These are phyloP conservation scores for Globisporangium spiculum DNA, from an alignment of 352 stramenopile genomes.

Conservation along the genomic window DNA sequence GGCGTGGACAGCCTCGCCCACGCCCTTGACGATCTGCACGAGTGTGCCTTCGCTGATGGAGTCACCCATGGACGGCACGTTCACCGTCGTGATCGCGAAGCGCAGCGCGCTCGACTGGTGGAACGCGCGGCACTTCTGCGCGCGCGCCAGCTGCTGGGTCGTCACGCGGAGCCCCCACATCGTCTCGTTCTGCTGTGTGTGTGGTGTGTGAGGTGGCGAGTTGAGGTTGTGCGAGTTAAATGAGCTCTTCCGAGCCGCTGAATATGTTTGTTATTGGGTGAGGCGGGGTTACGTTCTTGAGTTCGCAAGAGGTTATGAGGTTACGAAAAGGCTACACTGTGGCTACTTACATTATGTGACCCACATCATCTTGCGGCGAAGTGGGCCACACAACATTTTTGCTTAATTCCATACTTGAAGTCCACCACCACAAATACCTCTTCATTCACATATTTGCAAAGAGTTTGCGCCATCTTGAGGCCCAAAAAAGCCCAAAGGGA, in stretches of 20 bases:
- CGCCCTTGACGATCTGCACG: conserved; percentile 92
- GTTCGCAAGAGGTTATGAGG: background rate
- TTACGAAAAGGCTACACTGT: background rate
- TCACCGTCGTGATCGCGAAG: conserved; percentile 68
- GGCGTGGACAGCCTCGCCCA: conserved; percentile 90
- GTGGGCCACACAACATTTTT: background rate
- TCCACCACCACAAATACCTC: background rate
- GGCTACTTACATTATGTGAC: background rate
- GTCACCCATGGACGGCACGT: conserved; percentile 91
- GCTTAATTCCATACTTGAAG: background rate
- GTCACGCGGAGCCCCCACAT: conserved; percentile 22
- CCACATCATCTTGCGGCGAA: background rate
- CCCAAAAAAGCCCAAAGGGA: background rate
- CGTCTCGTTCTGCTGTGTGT: background rate
- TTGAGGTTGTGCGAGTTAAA: conserved; percentile 5
- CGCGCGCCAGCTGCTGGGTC: conserved; percentile 10
- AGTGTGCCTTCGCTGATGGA: conserved; percentile 98
- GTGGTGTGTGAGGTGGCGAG: background rate
- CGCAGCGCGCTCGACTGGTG: conserved; percentile 36
- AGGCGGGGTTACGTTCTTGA: background rate
- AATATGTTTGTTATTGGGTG: conserved; percentile 1
- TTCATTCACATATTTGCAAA: background rate
- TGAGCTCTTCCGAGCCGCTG: conserved; percentile 12
- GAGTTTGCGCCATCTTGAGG: background rate
- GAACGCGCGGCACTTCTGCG: conserved; percentile 28